Percentiles rank a stretch among this genome's conserved stretches.
These are phyloP conservation scores for Typha latifolia DNA, from an alignment of 176 grass and related monocot species.

Conservation along the genomic window DNA sequence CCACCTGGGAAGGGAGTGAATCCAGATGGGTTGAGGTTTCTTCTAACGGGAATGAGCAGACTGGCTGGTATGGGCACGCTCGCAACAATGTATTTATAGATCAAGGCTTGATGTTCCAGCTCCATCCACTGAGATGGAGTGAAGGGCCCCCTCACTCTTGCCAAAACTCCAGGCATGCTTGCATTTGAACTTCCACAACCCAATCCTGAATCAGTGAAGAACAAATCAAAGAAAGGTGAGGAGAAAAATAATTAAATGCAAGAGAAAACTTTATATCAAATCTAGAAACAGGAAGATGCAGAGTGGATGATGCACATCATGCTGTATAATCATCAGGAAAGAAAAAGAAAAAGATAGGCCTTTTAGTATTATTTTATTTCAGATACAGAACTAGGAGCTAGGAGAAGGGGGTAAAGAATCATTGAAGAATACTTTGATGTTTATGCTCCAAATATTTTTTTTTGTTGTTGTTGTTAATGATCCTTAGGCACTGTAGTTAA, in stretches of 20 bases:
- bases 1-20: conserved; percentile 9
- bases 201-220: conserved; percentile 37
- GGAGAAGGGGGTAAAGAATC: neutral
- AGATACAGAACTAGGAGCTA: neutral
- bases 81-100: conserved; percentile 85
- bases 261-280: neutral
- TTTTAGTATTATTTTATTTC: conserved; percentile 1
- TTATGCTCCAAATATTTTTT: neutral
- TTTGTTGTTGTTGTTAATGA: conserved; percentile 16
- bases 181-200: conserved; percentile 30
- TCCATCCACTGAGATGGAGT: conserved; percentile 97
- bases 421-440: neutral
- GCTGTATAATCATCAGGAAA: conserved; percentile 2
- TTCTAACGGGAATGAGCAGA: conserved; percentile 65
- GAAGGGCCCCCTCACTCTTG: conserved; percentile 77
- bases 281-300: conserved; percentile 6
- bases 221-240: neutral
- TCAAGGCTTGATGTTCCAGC: conserved; percentile 86
- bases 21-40: conserved; percentile 45
- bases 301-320: conserved; percentile 8
- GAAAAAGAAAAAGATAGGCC: neutral
- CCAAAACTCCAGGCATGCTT: conserved; percentile 42
- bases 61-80: conserved; percentile 69
- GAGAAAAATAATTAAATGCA: neutral
- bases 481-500: conserved; percentile 14